phyloP scores from a whole-genome alignment of 2,329 filamentous ascomycete genomes.

The Xylariaceae sp. region DNA sequence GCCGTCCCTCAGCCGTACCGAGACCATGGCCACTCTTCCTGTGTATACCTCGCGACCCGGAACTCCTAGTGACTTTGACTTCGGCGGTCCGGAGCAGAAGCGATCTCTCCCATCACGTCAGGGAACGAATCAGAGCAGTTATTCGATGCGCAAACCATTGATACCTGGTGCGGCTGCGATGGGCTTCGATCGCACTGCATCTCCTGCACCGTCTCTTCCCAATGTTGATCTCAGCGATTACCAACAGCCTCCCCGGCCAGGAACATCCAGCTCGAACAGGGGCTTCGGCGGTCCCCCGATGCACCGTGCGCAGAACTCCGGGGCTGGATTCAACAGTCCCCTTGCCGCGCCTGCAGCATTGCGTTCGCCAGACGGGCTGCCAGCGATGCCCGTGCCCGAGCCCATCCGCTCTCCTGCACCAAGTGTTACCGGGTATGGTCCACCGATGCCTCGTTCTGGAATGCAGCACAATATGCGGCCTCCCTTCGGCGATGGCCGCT shows the following conservation, averaged over 20 bases:
- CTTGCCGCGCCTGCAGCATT: too few species aligned
- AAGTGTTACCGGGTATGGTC: conserved; percentile 27
- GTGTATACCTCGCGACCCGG: conserved; percentile 57
- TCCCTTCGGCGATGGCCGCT: conserved; percentile 22
- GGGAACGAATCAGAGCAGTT: conserved; percentile 44
- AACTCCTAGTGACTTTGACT: conserved; percentile 47
- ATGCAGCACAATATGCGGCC: conserved; percentile 18
- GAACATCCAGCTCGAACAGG: conserved; percentile 33
- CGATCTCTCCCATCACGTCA: conserved; percentile 41
- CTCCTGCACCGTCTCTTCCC: conserved; percentile 34
- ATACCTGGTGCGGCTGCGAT: conserved; percentile 56
- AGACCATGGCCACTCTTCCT: conserved; percentile 59
- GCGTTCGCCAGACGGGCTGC: conserved; percentile 18
- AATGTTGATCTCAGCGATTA: conserved; percentile 24
- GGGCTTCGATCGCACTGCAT: conserved; percentile 43
- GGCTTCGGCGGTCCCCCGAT: conserved; percentile 22
- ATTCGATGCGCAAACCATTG: conserved; percentile 60
- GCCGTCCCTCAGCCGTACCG: conserved; percentile 55
- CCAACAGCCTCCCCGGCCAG: conserved; percentile 23
- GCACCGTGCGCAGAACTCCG: too few species aligned
- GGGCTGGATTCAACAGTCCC: too few species aligned
- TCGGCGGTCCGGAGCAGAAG: conserved; percentile 46
- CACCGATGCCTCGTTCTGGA: conserved; percentile 19
- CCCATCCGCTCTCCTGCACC: conserved; percentile 27
- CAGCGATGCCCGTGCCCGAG: conserved; percentile 31